Conservation (phyloP, 768 basidiomycete genomes). For the Lactifluus rugatus region DNA sequence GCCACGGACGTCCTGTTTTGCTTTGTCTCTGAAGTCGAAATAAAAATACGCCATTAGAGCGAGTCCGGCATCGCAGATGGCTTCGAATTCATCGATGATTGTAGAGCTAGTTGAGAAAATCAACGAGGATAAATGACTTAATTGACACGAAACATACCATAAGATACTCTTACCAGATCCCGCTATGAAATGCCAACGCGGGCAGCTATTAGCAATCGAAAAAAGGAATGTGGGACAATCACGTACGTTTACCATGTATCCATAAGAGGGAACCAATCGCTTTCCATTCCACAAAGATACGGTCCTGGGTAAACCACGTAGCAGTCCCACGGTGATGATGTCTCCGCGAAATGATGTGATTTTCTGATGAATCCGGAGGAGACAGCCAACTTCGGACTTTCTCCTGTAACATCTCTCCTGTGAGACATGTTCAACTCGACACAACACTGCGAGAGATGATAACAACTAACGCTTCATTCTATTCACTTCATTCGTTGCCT, state of each 20-base stretch:
- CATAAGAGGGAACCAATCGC: background rate
- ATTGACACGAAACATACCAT: background rate
- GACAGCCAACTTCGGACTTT: background rate
- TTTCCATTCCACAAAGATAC: background rate
- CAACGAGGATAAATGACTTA: background rate
- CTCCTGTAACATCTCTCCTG: background rate
- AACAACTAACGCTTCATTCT: background rate
- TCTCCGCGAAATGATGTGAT: background rate
- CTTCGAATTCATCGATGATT: background rate
- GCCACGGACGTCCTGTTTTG: background rate
- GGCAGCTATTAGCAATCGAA: background rate
- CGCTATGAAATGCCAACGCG: background rate
- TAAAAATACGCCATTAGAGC: background rate
- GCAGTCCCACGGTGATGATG: background rate
- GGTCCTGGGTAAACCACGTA: background rate
- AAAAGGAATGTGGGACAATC: background rate
- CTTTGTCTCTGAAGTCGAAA: background rate
- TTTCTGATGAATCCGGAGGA: background rate
- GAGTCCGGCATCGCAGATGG: background rate
- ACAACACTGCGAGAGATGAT: background rate
- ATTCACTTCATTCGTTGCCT: background rate
- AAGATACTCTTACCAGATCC: background rate
- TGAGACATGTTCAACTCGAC: background rate
- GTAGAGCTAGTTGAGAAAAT: background rate
- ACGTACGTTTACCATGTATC: background rate